A percentile compares a stretch with the other conserved stretches of the same genome.
phyloP scores from a whole-genome alignment of 768 basidiomycete species.

The Boletus eberwhitei region DNA sequence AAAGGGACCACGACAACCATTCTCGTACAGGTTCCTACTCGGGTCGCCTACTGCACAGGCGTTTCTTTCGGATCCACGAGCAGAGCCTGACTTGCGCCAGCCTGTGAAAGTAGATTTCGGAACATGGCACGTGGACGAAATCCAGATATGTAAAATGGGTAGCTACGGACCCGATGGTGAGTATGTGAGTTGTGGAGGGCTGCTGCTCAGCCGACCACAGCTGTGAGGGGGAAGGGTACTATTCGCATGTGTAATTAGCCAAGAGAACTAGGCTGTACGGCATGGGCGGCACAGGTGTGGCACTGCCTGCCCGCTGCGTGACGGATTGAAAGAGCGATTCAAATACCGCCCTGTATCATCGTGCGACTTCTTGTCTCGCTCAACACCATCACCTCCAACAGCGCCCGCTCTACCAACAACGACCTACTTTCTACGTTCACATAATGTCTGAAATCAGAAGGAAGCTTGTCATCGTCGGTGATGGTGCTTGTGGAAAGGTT shows the following conservation, averaged over 20 bases:
- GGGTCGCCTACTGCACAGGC: slow-evolving; percentile 23
- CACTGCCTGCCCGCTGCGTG: slow-evolving; percentile 22
- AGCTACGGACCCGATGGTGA: slow-evolving; percentile 60
- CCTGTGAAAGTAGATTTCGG: slow-evolving; percentile 48
- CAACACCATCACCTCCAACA: slow-evolving; percentile 37
- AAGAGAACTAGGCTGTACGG: slow-evolving; percentile 11
- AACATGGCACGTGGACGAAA: slow-evolving; percentile 47
- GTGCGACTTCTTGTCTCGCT: slow-evolving; percentile 38
- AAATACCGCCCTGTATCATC: slow-evolving; percentile 36
- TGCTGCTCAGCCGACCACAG: slow-evolving; percentile 4
- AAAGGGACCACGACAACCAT: slow-evolving; percentile 34
- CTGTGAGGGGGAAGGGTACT: not conserved
- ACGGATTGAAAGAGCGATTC: slow-evolving; percentile 32
- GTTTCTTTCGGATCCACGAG: not conserved
- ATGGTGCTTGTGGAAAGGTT: slow-evolving; percentile 96
- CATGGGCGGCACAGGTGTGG: slow-evolving; percentile 32
- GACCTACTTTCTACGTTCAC: slow-evolving; percentile 34
- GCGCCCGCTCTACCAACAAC: slow-evolving; percentile 32
- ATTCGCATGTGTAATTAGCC: slow-evolving; percentile 2
- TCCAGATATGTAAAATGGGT: slow-evolving; percentile 72
- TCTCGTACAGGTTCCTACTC: slow-evolving; percentile 40
- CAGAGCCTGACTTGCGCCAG: slow-evolving; percentile 5
- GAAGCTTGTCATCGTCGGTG: slow-evolving; percentile 98
- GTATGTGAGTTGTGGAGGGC: slow-evolving; percentile 47
- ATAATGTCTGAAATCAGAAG: slow-evolving; percentile 96